Base-by-base conservation (phyloP, 2,329 filamentous ascomycete genomes). In the Monilinia vaccinii-corymbosi region DNA sequence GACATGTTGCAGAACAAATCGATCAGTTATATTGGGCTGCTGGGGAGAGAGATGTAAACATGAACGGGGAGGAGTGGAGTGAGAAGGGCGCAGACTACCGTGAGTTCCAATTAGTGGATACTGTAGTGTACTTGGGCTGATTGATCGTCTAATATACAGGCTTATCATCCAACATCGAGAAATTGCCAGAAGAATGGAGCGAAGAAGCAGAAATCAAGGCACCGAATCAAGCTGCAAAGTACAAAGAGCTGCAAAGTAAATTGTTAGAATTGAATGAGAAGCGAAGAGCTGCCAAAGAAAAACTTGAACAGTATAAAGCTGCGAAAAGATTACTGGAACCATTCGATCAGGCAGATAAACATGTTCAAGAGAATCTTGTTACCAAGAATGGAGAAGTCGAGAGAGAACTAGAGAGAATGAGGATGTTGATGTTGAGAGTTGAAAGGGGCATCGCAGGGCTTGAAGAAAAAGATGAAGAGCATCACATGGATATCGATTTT, bases 1-100 rank as follows among this genome's bases (percentile, higher is more conserved):
- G 86, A 40, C 85, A 88, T 67, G 80, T 90, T 21, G 86, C 87
- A 2, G 86, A 89, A 75, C 87, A 91, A 74, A 83, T 91, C 46
- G 85, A 88, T 72, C 73, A 74, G 51, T 74, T 88, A 48, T 90
- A 89, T 71, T 79, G 79, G 71, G 74, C 76, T 46, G 74, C 75
- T 1, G 78, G 75, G 7, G 75, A 76, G 47, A 70, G 71, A 21
- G 69, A 65, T 0, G 69, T 69, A 1, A 62, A 65, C 2, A 66
- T 60, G 0, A 72, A 73, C 7, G 73, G 75, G 16, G 74, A 73
- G 5, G 76, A 78, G 44, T 75, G 75, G 42, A 73, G 70, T 48
- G 72, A 73, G 55, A 68, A 67, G 11, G 73, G 71, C 0, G 69
- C 62, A 1, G 71, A 74, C 61, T 74, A 73, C 40, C 53, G 68